These are phyloP conservation scores for Phytophthora chlamydospora DNA, from an alignment of 352 stramenopile species.

Conservation along the genomic window DNA sequence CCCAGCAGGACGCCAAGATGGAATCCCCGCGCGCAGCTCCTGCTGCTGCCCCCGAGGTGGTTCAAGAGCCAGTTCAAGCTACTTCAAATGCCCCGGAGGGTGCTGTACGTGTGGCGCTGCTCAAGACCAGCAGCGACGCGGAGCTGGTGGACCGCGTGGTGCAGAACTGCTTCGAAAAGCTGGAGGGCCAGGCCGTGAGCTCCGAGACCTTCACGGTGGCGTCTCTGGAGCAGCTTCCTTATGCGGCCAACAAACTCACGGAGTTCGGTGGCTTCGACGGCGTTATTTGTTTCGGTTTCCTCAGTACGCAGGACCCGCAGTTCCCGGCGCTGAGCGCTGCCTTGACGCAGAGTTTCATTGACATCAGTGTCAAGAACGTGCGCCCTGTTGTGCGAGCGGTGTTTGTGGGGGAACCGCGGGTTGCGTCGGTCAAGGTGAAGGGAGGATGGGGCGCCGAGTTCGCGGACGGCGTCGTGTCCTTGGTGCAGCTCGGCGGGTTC, in stretches of 20 bases:
- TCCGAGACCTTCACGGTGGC: conserved; percentile 80
- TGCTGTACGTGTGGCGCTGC: conserved; percentile 59
- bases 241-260: conserved; percentile 85
- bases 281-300: conserved; percentile 82
- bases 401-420: conserved; percentile 77
- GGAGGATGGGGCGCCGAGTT: conserved; percentile 76
- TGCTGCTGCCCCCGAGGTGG: conserved; percentile 19
- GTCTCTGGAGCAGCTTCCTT: conserved; percentile 80
- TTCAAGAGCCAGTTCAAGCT: conserved; percentile 17
- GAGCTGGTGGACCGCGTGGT: conserved; percentile 73
- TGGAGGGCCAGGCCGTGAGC: conserved; percentile 34
- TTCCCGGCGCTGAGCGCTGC: conserved; percentile 62
- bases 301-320: conserved; percentile 71
- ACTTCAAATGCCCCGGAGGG: conserved; percentile 9
- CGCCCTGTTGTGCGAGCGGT: conserved; percentile 80
- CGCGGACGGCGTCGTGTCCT: conserved; percentile 58
- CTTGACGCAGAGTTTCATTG: conserved; percentile 79
- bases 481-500: conserved; percentile 77
- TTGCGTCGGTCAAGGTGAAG: conserved; percentile 82
- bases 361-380: conserved; percentile 83
- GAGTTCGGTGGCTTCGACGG: conserved; percentile 75
- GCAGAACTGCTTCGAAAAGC: conserved; percentile 68
- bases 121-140: conserved; percentile 80
- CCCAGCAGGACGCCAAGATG: conserved; percentile 44
- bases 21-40: conserved; percentile 41